A percentile compares a stretch with the other conserved stretches of the same genome.
phyloP scores from a whole-genome alignment of 345 rosid genomes.

The Populus deltoides region DNA sequence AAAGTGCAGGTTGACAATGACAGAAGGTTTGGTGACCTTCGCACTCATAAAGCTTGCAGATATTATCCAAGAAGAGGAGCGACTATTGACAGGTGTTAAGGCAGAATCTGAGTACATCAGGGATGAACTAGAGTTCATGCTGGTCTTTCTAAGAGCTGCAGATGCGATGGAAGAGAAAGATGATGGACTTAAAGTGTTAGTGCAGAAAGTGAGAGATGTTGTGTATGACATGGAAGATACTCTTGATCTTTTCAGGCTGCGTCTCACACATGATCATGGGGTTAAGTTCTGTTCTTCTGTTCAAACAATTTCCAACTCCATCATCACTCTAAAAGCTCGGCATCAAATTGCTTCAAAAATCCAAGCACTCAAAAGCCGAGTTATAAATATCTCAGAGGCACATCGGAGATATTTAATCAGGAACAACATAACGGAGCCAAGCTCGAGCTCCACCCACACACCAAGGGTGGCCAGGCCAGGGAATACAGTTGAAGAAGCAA shows the following conservation, averaged over 20 bases:
- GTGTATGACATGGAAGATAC: conserved; percentile 28
- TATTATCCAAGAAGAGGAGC: conserved; percentile 17
- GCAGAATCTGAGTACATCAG: conserved; percentile 18
- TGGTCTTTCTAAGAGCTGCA: conserved; percentile 26
- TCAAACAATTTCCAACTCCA: background rate
- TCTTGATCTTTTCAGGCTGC: conserved; percentile 27
- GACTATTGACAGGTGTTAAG: conserved; percentile 6
- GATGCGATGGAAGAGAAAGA: conserved; percentile 22
- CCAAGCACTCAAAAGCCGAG: conserved; percentile 20
- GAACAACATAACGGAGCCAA: conserved; percentile 12
- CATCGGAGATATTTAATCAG: conserved; percentile 10
- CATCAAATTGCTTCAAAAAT: conserved; percentile 9
- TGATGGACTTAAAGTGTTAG: conserved; percentile 11
- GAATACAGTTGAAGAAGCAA: conserved; percentile 31
- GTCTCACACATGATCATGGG: conserved; percentile 2
- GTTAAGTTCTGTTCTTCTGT: conserved; percentile 9
- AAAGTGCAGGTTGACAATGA: no score
- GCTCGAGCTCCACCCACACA: background rate
- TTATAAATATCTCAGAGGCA: conserved; percentile 6
- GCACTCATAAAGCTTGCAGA: conserved; percentile 22
- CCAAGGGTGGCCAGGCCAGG: conserved; percentile 2
- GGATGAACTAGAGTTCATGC: conserved; percentile 26
- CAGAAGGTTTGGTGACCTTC: conserved; percentile 22
- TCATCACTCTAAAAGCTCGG: conserved; percentile 12
- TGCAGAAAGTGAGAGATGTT: conserved; percentile 23